phyloP scores from a whole-genome alignment of 2,329 filamentous ascomycete species.

The Macrophomina pseudophaseolina region DNA sequence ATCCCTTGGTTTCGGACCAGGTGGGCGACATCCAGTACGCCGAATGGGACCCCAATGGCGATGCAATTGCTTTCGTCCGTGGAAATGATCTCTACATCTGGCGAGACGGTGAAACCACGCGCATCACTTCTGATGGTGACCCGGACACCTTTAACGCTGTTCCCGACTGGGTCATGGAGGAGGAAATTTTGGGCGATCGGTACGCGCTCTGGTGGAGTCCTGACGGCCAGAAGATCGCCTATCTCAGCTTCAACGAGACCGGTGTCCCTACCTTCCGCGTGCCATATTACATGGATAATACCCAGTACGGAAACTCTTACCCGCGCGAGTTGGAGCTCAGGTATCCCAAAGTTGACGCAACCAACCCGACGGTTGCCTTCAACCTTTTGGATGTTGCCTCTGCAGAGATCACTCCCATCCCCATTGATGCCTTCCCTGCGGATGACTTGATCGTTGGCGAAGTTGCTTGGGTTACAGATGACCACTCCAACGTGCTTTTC shows the following conservation, averaged over 20 bases:
- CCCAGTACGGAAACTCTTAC: slow-evolving; percentile 64
- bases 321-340: slow-evolving; percentile 64
- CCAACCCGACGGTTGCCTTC: slow-evolving; percentile 68
- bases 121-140: slow-evolving; percentile 65
- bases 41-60: slow-evolving; percentile 62
- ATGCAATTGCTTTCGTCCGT: slow-evolving; percentile 69
- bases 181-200: slow-evolving; percentile 60
- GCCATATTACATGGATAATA: slow-evolving; percentile 59
- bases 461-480: slow-evolving; percentile 69
- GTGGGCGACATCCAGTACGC: slow-evolving; percentile 71
- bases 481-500: slow-evolving; percentile 66
- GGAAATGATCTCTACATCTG: slow-evolving; percentile 69
- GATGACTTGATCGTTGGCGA: slow-evolving; percentile 71
- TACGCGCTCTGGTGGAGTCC: slow-evolving; percentile 63
- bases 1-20: slow-evolving; percentile 64
- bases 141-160: slow-evolving; percentile 68
- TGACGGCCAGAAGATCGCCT: slow-evolving; percentile 60
- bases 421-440: slow-evolving; percentile 62
- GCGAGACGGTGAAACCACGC: slow-evolving; percentile 59
- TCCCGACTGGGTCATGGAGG: slow-evolving; percentile 69
- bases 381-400: slow-evolving; percentile 61
- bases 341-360: slow-evolving; percentile 68
- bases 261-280: slow-evolving; percentile 68
- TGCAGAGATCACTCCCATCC: slow-evolving; percentile 52
- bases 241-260: slow-evolving; percentile 66